Conservation (phyloP, 2,329 filamentous ascomycete species). For the Alternaria panax region DNA sequence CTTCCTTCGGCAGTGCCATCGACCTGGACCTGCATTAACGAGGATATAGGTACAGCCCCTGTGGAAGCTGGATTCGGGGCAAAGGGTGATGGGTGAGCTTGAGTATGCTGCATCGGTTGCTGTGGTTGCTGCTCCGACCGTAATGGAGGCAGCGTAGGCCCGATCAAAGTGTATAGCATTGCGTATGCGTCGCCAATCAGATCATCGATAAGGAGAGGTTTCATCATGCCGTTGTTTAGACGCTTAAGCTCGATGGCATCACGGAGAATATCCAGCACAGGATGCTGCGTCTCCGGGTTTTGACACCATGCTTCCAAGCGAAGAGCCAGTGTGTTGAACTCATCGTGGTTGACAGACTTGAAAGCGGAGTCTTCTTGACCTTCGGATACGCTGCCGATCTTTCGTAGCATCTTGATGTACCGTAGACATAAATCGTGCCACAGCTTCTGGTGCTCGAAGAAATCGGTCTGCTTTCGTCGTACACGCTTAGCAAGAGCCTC, state of each 20-base stretch:
- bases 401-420: conserved; percentile 67
- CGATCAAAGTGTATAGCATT: conserved; percentile 73
- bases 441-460: conserved; percentile 67
- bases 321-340: conserved; percentile 67
- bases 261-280: conserved; percentile 67
- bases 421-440: conserved; percentile 68
- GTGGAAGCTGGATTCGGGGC: conserved; percentile 3
- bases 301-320: conserved; percentile 67
- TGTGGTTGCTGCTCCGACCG: conserved; percentile 53
- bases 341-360: conserved; percentile 68
- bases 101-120: conserved; percentile 22
- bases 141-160: conserved; percentile 62
- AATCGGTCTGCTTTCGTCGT: conserved; percentile 80
- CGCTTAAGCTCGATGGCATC: conserved; percentile 75
- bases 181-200: conserved; percentile 92
- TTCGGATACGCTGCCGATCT: conserved; percentile 63
- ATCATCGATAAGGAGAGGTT: conserved; percentile 85
- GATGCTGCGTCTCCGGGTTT: conserved; percentile 55
- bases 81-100: conserved; percentile 13
- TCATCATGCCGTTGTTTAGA: conserved; percentile 88
- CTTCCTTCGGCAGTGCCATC: conserved; percentile 35
- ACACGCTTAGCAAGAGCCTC: conserved; percentile 81
- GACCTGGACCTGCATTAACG: conserved; percentile 43
- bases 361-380: conserved; percentile 71
- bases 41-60: conserved; percentile 38